phyloP scores from a whole-genome alignment of 202 grass and related monocot species.

The Eragrostis tef region DNA sequence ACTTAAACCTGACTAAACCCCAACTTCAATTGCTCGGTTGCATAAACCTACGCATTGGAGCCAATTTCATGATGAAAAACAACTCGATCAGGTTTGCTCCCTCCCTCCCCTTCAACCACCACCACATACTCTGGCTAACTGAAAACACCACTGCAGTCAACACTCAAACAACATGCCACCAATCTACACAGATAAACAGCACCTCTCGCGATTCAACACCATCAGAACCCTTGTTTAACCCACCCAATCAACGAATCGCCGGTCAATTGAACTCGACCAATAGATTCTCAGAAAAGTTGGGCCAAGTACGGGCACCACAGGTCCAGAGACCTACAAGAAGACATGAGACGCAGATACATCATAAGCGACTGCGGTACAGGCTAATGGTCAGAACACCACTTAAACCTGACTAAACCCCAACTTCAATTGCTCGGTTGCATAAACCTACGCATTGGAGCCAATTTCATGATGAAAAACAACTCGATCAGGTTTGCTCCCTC shows the following conservation, averaged over 20 bases:
- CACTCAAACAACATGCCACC: neutral
- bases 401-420: neutral
- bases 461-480: neutral
- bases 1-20: neutral
- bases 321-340: slow-evolving; percentile 75
- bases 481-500: neutral
- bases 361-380: neutral
- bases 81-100: neutral
- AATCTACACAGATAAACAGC: slow-evolving; percentile 1
- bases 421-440: neutral
- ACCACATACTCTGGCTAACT: neutral
- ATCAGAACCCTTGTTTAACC: neutral
- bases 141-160: neutral
- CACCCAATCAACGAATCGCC: neutral
- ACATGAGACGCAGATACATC: no score
- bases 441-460: neutral
- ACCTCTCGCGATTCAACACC: neutral
- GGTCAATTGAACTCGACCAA: slow-evolving; percentile 14
- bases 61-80: neutral
- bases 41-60: neutral
- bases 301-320: no score
- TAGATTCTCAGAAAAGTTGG: neutral
- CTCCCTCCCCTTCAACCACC: no score
- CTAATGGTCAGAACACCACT: neutral
- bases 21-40: neutral